phyloP scores from a whole-genome alignment of 2,329 filamentous ascomycete species.

The Lachnellula suecica region DNA sequence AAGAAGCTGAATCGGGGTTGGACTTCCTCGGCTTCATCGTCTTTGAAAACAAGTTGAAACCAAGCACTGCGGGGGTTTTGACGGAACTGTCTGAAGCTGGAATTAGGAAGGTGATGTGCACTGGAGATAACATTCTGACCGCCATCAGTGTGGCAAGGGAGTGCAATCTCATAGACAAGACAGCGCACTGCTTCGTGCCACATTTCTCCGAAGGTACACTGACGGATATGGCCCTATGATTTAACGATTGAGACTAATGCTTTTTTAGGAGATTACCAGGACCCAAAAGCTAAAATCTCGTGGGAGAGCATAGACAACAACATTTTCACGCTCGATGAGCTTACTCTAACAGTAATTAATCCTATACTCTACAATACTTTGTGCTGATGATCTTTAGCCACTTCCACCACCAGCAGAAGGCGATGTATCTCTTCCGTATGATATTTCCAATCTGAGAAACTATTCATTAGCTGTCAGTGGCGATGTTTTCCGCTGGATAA shows the following conservation, averaged over 20 bases:
- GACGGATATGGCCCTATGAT: constrained; percentile 15
- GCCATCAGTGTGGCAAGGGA: constrained; percentile 94
- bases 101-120: constrained; percentile 93
- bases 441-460: constrained; percentile 76
- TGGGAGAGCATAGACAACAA: constrained; percentile 97
- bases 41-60: constrained; percentile 98
- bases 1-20: constrained; percentile 79
- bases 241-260: constrained; percentile 2
- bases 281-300: constrained; percentile 69
- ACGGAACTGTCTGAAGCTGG: constrained; percentile 79
- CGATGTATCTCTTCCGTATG: constrained; percentile 83
- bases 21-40: constrained; percentile 96
- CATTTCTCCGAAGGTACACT: constrained; percentile 79
- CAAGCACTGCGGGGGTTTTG: constrained; percentile 77
- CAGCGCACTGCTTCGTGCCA: constrained; percentile 88
- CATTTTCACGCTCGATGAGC: constrained; percentile 73
- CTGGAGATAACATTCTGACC: constrained; percentile 95
- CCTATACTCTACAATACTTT: background rate
- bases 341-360: constrained; percentile 64
- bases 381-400: constrained; percentile 51
- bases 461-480: constrained; percentile 89
- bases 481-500: constrained; percentile 94
- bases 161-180: constrained; percentile 77
- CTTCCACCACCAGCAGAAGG: constrained; percentile 65
- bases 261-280: constrained; percentile 62